Conservation (phyloP, 2,329 filamentous ascomycete species). For the Aschersonia sp. region DNA sequence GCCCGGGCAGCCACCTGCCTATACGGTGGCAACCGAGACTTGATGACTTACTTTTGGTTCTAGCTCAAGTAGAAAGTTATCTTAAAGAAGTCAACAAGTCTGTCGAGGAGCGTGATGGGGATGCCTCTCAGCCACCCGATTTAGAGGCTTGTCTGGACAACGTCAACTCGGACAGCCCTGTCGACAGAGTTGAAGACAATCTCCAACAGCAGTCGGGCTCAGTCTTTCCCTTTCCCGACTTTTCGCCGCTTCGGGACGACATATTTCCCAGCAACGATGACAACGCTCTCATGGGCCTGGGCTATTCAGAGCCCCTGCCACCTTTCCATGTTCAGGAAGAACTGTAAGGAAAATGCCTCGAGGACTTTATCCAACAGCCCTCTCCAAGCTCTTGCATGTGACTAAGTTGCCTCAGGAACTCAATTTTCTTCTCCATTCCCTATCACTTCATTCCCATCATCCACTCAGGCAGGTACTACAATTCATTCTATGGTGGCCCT, state of each 20-base stretch:
- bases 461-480: constrained; percentile 61
- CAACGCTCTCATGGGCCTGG: constrained; percentile 53
- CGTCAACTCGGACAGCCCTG: constrained; percentile 5
- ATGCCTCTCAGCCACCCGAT: constrained; percentile 1
- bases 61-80: constrained; percentile 71
- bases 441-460: constrained; percentile 64
- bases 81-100: constrained; percentile 48
- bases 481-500: constrained; percentile 56
- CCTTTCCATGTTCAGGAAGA: constrained; percentile 69
- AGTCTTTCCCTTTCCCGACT: constrained; percentile 6
- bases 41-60: neutral
- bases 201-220: constrained; percentile 3
- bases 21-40: too few species aligned
- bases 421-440: constrained; percentile 61
- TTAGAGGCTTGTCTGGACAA: constrained; percentile 2
- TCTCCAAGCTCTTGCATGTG: neutral
- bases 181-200: constrained; percentile 6
- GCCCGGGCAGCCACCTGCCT: neutral
- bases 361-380: neutral
- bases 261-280: constrained; percentile 4
- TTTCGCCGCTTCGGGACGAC: constrained; percentile 5
- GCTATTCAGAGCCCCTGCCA: constrained; percentile 70
- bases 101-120: constrained; percentile 4
- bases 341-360: constrained; percentile 40
- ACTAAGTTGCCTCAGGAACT: constrained; percentile 34